Base-by-base conservation (phyloP, 2,329 filamentous ascomycete species). In the Lizonia empirigonia region DNA sequence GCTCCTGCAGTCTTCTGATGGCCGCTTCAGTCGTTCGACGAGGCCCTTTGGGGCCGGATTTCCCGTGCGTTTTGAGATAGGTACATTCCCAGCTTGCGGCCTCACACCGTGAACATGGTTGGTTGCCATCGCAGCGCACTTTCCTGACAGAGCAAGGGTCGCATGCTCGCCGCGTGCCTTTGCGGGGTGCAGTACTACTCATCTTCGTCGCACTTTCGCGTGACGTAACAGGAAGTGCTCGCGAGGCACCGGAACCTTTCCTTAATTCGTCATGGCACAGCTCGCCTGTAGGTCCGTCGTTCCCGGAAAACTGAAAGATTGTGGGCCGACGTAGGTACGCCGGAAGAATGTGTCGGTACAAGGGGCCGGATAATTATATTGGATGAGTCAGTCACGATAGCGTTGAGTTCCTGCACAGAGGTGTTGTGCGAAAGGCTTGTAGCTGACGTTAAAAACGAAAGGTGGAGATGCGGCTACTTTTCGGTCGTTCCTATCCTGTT, bases 51-150 rank as follows among this genome's bases (percentile, higher is more conserved):
- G 69, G 69, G 16, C 69, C 69, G 22, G 67, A 70, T 49, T 72
- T 72, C 8, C 67, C 67, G 45, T 71, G 69, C 3, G 66, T 70
- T 45, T 72, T 72, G 32, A 72, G 59, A 51, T 69, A 72, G 20
- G 69, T 72, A 50, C 69, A 72, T 34, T 69, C 68, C 68, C 67
- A 72, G n/a, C 63, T 66, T 23, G 68, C 68, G 15, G 67, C 66
- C 29, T 60, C 55, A 44, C 69, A 72, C 33, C 68, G 60, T 18
- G 64, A 63, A 47, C 69, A 72, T 23, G 69, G 69, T 41, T 67
- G 62, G 23, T 67, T 67, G 38, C 69, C 69, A 40, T 72, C 68
- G 29, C 69, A 72, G 39, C 68, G 58, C 20, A 71, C 65, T 50
- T 72, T 72, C 33, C 69, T 59, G 46, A 72, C 62, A 23, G 68